phyloP scores from a whole-genome alignment of 257 asterid species.

The Plantago ovata region DNA sequence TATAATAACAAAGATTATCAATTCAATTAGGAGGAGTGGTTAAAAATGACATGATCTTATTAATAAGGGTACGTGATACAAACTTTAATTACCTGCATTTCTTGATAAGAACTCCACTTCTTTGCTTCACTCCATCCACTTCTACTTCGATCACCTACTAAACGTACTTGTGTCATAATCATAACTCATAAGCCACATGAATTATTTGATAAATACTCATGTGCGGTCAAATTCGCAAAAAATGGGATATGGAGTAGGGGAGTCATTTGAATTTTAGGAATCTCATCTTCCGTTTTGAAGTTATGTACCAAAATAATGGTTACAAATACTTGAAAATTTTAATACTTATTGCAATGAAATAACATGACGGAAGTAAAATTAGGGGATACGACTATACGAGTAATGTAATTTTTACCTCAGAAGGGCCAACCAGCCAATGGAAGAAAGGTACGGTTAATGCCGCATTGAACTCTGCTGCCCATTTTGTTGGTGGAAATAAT shows the following conservation, averaged over 20 bases:
- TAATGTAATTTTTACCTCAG: conserved; percentile 55
- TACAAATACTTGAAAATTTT: too few relatives aligned
- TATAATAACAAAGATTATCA: conserved; percentile 12
- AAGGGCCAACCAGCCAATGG: conserved; percentile 96
- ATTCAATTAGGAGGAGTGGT: background rate
- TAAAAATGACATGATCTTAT: too few relatives aligned
- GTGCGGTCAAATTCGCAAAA: too few relatives aligned
- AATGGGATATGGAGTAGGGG: too few relatives aligned
- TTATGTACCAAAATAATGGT: too few relatives aligned
- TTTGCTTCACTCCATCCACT: conserved; percentile 78
- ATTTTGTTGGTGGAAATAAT: conserved; percentile 82
- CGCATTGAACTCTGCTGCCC: conserved; percentile 94
- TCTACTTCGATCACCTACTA: conserved; percentile 83
- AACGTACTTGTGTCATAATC: conserved; percentile 20
- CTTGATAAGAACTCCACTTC: conserved; percentile 89
- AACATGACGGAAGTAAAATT: background rate
- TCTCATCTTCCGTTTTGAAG: too few relatives aligned
- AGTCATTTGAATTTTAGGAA: too few relatives aligned
- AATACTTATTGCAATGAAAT: background rate
- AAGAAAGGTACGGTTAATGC: conserved; percentile 85
- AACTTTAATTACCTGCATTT: conserved; percentile 99
- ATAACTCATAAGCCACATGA: background rate
- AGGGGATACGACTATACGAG: background rate
- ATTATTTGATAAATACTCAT: background rate
- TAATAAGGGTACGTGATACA: too few relatives aligned